Base-by-base conservation (phyloP, 2,329 filamentous ascomycete species). In the Aspergillus aculeatinus region DNA sequence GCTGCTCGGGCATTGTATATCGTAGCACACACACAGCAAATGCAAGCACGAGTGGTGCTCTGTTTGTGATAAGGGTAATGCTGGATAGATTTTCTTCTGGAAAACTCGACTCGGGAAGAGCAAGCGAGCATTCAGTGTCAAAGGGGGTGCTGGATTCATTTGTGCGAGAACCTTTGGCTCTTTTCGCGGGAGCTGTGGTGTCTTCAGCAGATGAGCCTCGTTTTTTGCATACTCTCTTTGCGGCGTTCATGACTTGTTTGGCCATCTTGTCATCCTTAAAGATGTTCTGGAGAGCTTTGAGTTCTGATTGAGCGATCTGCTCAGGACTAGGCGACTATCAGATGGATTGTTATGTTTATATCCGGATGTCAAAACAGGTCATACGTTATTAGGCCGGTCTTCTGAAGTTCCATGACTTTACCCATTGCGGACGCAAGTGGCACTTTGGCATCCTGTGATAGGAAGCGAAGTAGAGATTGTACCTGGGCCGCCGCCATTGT, bases 1-100 rank as follows among this genome's bases (percentile, higher is more conserved):
- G 92, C 72, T 96, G 92, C 65, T 90, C 88, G 0, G 92, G 90
- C 88, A 93, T 94, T 0, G 91, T 96, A 70, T 89, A 87, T 50
- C 89, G 88, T 51, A 96, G 73, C 52, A 94, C 72, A 61, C 87
- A 85, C 14, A 92, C 84, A 0, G 89, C 87, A 74, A 96, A 96
- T 0, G 91, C 91, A 5, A 96, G 81, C 1, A 96, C 87, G 1
- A 96, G 78, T 1, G 92, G 92, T 2, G 92, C 92, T 44, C 92
- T 83, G 69, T 96, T 96, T 0, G 91, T 95, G 62, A 87, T 79
- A 1, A 96, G 67, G 0, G 80, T 78, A 1, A 85, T 84, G 2
- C 77, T 74, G 14, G 80, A 78, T 4, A 96, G 84, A 7, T 81
- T 76, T 1, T 85, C 81, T 66, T 90, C 87, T 51, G 87, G 57